These are phyloP conservation scores for Globisporangium paddicum DNA, from an alignment of 352 stramenopile species.

Conservation along the genomic window DNA sequence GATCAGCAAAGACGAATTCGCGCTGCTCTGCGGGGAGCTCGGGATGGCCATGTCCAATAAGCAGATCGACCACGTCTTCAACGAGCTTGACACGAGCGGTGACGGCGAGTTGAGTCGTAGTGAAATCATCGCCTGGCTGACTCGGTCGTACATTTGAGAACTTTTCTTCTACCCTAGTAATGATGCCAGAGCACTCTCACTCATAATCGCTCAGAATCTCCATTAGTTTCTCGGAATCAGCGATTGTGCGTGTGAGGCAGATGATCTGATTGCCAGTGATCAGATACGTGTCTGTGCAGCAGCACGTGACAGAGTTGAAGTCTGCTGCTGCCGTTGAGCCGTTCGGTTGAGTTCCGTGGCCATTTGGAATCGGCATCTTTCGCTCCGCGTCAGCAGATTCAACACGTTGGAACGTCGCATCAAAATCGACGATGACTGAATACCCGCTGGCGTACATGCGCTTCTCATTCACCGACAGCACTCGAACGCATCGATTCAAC, in stretches of 20 bases:
- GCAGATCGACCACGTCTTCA: constrained; percentile 53
- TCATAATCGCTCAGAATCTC: constrained; percentile 12
- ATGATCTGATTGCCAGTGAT: constrained; percentile 72
- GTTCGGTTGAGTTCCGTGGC: neutral
- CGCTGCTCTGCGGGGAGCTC: constrained; percentile 56
- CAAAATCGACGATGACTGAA: constrained; percentile 77
- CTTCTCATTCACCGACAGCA: constrained; percentile 56
- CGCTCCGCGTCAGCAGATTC: constrained; percentile 19
- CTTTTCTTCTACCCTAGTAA: neutral
- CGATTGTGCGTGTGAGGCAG: constrained; percentile 72
- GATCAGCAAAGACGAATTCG: constrained; percentile 65
- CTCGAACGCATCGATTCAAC: constrained; percentile 55
- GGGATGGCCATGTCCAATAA: constrained; percentile 55
- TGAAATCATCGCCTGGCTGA: constrained; percentile 60
- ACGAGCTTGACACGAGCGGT: constrained; percentile 53
- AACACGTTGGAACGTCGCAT: constrained; percentile 47
- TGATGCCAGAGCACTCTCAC: constrained; percentile 14
- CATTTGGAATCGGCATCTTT: constrained; percentile 8
- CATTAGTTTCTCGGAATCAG: constrained; percentile 73
- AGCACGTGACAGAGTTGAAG: constrained; percentile 39
- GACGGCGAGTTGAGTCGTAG: constrained; percentile 54
- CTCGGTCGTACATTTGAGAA: constrained; percentile 30
- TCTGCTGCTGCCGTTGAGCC: constrained; percentile 6
- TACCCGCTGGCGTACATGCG: constrained; percentile 63
- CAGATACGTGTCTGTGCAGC: constrained; percentile 75